These are phyloP conservation scores for Fusarium sp. DNA, from an alignment of 2,329 filamentous ascomycete species.

Conservation along the genomic window DNA sequence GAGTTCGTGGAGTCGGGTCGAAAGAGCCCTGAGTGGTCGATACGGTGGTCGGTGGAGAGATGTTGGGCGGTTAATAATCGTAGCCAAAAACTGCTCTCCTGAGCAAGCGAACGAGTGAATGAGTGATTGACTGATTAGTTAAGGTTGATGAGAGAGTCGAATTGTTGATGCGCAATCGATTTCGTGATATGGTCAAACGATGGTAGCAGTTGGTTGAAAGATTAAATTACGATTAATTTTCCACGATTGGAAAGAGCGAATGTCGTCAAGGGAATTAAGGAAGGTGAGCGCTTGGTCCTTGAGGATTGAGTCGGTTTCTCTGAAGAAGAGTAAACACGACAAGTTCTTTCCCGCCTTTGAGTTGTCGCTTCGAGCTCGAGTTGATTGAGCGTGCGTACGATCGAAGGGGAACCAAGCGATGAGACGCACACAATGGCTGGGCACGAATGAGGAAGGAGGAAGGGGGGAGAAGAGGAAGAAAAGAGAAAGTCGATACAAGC, in stretches of 20 bases:
- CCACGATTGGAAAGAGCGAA: slow-evolving; percentile 37
- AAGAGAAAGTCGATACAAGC: slow-evolving; percentile 30
- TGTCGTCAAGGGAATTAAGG: slow-evolving; percentile 37
- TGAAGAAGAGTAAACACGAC: slow-evolving; percentile 29
- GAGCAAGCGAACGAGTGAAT: slow-evolving; percentile 39
- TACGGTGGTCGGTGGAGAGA: slow-evolving; percentile 42
- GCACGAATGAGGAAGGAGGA: slow-evolving; percentile 39
- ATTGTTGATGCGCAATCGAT: slow-evolving; percentile 25
- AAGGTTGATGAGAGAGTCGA: slow-evolving; percentile 27
- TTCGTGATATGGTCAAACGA: slow-evolving; percentile 40
- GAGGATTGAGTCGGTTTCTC: slow-evolving; percentile 33
- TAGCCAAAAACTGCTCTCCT: slow-evolving; percentile 49
- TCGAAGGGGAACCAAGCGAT: slow-evolving; percentile 43
- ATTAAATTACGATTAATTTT: slow-evolving; percentile 47
- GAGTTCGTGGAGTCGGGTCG: slow-evolving; percentile 20
- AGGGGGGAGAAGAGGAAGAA: slow-evolving; percentile 12
- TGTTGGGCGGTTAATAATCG: slow-evolving; percentile 46
- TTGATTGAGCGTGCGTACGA: slow-evolving; percentile 27
- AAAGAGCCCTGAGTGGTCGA: slow-evolving; percentile 24
- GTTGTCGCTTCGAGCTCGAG: slow-evolving; percentile 40
- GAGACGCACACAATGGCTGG: slow-evolving; percentile 41
- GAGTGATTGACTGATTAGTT: slow-evolving; percentile 33
- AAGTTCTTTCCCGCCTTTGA: slow-evolving; percentile 41
- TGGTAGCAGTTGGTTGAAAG: slow-evolving; percentile 40
- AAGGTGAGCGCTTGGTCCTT: slow-evolving; percentile 36